Base-by-base conservation (phyloP, 192 early-diverging fungal species). In the Helicostylum pulchrum region DNA sequence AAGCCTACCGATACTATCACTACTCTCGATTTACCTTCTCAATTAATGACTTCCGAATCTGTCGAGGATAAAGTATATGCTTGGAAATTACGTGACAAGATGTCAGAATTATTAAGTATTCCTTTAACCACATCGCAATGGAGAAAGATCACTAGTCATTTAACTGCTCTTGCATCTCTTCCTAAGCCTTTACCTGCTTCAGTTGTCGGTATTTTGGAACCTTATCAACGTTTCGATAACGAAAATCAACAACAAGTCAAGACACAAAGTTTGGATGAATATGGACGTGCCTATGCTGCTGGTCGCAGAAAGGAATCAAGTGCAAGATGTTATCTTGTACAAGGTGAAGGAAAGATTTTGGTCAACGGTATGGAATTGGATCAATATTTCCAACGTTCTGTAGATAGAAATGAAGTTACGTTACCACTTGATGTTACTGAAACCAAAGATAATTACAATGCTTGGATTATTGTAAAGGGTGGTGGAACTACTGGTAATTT, bases 271-370 rank as follows among this genome's bases (percentile, higher is more conserved):
- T 70, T 86, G 23, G 93, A 95, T 67, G 77, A 87, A 34, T 63
- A 84, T 53, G 91, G 92, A 7, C 78, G 93, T 42, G 84, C 88
- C 23, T 87, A 83, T 72, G 88, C 90, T 0, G 75, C 78, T 19
- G 95, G 90, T 4, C 81, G 86, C 39, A 86, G 94, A 62, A 97
- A 97, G 82, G 83, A 88, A 56, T 87, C 94, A 1, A 76, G 66
- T 6, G 93, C 92, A 5, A 82, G 81, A 45, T 88, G 83, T 30
- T 95, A 84, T 85, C 59, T 94, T 0, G 85, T 93, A 0, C 72
- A 80, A 56, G 89, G 88, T 0, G 80, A 83, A 21, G 90, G 90
- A 51, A 71, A 85, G 48, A 72, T 90, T 3, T 65, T 88, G 57
- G 81, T 98, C 60, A 98, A 98, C 64, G 92, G 95, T 17, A 62